Base-by-base conservation (phyloP, 2,329 filamentous ascomycete species). In the Aureobasidium mangrovei region DNA sequence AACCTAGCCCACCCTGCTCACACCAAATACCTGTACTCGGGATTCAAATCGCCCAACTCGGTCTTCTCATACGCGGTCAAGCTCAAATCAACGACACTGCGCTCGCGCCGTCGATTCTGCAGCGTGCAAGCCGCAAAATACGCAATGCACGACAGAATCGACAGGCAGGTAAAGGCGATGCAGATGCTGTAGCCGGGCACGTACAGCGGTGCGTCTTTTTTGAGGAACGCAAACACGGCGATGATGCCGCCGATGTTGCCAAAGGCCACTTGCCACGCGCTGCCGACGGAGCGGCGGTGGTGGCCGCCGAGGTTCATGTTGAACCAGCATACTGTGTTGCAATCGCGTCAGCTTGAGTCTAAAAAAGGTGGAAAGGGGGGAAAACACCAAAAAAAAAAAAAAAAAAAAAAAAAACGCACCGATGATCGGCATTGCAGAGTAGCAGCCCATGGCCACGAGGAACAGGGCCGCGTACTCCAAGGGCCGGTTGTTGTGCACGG, bases 381-480 rank as follows among this genome's bases (percentile, higher is more conserved):
- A 18, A 58, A 75, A 78, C 5, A 74, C 70, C n/a, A n/a, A n/a
- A n/a, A n/a, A n/a, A n/a, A n/a, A n/a, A n/a, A n/a, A n/a, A n/a
- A n/a, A n/a, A n/a, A n/a, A n/a, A n/a, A n/a, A n/a, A n/a, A 18
- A 18, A 18, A 18, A 18, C 18, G 18, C 18, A 18, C 18, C 18
- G 28, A 69, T 63, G 40, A 95, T 83, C 0, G 91, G 90, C 85
- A 95, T 91, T n/a, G 90, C 88, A 1, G 82, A 83, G 70, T 94
- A 96, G 0, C 81, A 79, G 47, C 88, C 88, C 72, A 83, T 83
- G 2, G 87, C 85, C 47, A 94, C 81, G 32, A 96, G 74, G 74
- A 94, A 95, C 0, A 96, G 77, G 0, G 85, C 87, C 0, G 76
- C 85, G 63, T 95, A 96, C 67, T 93, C 79, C 5, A 88, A 70